Base-by-base conservation (phyloP, 345 rosid genomes). In the Pugionium cornutum region DNA sequence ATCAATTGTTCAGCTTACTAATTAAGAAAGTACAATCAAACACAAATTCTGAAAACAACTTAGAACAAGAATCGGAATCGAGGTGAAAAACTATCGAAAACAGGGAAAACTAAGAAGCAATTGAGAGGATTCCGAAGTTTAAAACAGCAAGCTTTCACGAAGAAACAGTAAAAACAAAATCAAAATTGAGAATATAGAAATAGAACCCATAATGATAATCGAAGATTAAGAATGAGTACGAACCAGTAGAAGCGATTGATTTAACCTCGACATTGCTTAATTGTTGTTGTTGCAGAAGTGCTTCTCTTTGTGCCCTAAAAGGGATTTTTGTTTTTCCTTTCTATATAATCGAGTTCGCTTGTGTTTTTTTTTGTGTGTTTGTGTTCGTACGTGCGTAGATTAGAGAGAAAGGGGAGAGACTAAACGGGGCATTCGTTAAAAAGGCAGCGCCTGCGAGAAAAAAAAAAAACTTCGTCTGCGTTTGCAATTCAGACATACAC, bases 161-260 rank as follows among this genome's bases (percentile, higher is more conserved):
- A 26, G 45, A 65, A 44, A 35, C 1, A 58, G 49, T 39, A 35
- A 42, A 50, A 66, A 71, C 3, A 48, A 65, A 70, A 4, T 54
- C 10, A n/a, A 45, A 65, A 57, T 29, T 57, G 76, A 57, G 31
- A 55, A 10, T 34, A 55, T 5, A 6, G 2, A 2, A 40, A 51
- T 5, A 29, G 47, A 51, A 41, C 18, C 33, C 9, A 28, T 33
- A 43, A 18, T 3, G 61, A 50, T 9, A 30, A 34, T 57, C 39
- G 39, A 10, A 34, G 51, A 64, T 32, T 11, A 18, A 18, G 40
- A 56, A 5, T n/a, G 31, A 51, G 49, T 66, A 73, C 67, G 62
- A 41, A 73, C 71, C 76, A 58, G 76, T 66, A 40, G 59, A 63
- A 47, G 32, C 58, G 69, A 71, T 63, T 63, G 75, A 62, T 37